A percentile compares a stretch with the other conserved stretches of the same genome.
Conservation (phyloP, 2,329 filamentous ascomycete genomes). For the Colletotrichum sp. region DNA sequence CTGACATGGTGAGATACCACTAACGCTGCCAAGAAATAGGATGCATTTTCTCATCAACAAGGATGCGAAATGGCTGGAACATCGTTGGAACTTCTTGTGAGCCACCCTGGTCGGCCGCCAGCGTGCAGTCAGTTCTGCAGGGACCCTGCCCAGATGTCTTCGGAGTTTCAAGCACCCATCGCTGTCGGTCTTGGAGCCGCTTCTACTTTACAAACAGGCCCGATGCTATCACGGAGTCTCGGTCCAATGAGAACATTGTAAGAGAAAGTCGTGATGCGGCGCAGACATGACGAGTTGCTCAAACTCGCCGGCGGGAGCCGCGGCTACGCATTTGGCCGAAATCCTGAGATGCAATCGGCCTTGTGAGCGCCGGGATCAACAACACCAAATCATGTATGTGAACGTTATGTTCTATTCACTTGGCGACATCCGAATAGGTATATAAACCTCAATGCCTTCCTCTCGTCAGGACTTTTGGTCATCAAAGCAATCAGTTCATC, state of each 20-base stretch:
- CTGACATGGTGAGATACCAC: background rate
- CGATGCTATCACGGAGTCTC: background rate
- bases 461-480: background rate
- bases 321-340: background rate
- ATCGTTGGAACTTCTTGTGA: background rate
- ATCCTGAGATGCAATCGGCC: background rate
- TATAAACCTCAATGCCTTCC: background rate
- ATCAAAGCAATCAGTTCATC: background rate
- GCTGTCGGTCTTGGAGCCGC: background rate
- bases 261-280: background rate
- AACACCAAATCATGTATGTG: background rate
- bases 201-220: background rate
- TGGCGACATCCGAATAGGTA: background rate
- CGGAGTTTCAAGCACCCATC: background rate
- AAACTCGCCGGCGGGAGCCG: background rate
- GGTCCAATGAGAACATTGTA: background rate
- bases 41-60: background rate
- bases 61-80: background rate
- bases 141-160: background rate
- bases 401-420: background rate
- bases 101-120: background rate
- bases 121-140: background rate
- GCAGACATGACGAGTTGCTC: background rate
- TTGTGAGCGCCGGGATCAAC: background rate
- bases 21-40: background rate